These are phyloP conservation scores for Phlyctochytrium bullatum DNA, from an alignment of 192 early-diverging fungal species.

Conservation along the genomic window DNA sequence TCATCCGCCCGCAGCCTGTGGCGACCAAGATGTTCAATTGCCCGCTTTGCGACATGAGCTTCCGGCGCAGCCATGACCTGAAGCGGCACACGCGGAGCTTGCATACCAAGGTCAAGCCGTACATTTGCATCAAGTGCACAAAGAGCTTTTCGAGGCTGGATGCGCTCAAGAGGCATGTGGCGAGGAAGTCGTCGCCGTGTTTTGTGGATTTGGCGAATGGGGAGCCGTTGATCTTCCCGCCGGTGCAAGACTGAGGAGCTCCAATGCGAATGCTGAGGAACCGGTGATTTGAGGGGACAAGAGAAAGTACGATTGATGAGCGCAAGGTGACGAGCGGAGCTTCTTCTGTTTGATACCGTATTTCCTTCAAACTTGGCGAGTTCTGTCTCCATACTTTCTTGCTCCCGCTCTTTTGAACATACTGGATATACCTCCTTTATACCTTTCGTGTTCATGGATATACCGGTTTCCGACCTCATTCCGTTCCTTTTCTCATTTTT, in stretches of 20 bases:
- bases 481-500: no score
- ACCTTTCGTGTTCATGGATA: no score
- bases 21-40: conserved; percentile 43
- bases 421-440: no score
- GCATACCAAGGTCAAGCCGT: conserved; percentile 51
- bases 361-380: no score
- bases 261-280: no score
- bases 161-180: conserved; percentile 43
- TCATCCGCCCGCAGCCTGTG: not conserved
- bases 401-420: no score
- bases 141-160: conserved; percentile 53
- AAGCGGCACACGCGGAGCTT: conserved; percentile 45
- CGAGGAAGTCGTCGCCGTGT: conserved; percentile 32
- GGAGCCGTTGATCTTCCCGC: not conserved
- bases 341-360: no score
- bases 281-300: no score
- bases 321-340: no score
- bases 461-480: no score
- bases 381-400: no score
- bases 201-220: conserved; percentile 24
- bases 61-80: conserved; percentile 52
- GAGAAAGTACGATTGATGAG: no score
- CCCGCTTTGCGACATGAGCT: conserved; percentile 41
- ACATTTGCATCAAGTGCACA: conserved; percentile 44
- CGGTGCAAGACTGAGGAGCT: not conserved